A percentile compares a stretch with the other conserved stretches of the same genome.
phyloP scores from a whole-genome alignment of 1,139 yeast species.

The Meyerozyma elateridarum region DNA sequence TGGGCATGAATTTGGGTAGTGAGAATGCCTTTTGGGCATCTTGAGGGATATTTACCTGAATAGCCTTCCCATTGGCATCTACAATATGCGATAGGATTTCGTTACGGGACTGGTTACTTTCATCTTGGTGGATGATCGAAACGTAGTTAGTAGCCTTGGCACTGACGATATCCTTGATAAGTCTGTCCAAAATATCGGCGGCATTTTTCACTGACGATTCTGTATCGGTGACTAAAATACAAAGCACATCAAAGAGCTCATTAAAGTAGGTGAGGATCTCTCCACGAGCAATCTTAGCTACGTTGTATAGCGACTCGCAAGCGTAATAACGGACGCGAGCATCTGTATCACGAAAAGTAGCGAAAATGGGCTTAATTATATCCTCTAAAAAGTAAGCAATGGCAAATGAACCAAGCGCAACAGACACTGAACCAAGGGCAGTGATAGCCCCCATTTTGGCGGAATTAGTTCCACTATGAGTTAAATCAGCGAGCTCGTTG shows the following conservation, averaged over 20 bases:
- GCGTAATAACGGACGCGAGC: slow-evolving; percentile 96
- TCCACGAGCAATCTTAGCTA: slow-evolving; percentile 95
- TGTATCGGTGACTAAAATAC: slow-evolving; percentile 85
- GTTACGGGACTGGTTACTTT: slow-evolving; percentile 27
- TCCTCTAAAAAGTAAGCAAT: slow-evolving; percentile 68
- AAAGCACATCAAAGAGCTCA: slow-evolving; percentile 89
- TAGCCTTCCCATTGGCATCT: slow-evolving; percentile 49
- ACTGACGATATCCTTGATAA: slow-evolving; percentile 91
- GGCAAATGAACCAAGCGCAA: slow-evolving; percentile 45
- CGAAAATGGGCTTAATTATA: slow-evolving; percentile 87
- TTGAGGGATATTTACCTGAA: slow-evolving; percentile 58
- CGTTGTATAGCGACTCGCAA: slow-evolving; percentile 92
- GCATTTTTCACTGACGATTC: slow-evolving; percentile 94
- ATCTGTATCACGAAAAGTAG: slow-evolving; percentile 95
- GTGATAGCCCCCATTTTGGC: slow-evolving; percentile 51
- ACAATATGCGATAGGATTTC: slow-evolving; percentile 43
- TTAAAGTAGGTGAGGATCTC: slow-evolving; percentile 88
- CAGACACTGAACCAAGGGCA: slow-evolving; percentile 47
- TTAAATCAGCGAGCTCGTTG: slow-evolving; percentile 44
- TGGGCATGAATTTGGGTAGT: slow-evolving; percentile 82
- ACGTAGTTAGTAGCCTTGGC: slow-evolving; percentile 91
- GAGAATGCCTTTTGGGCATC: slow-evolving; percentile 77
- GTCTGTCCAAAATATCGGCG: slow-evolving; percentile 86
- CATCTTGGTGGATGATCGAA: slow-evolving; percentile 64
- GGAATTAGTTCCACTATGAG: slow-evolving; percentile 38